These are phyloP conservation scores for Calendula officinalis DNA, from an alignment of 129 eudicot genomes.

Conservation along the genomic window DNA sequence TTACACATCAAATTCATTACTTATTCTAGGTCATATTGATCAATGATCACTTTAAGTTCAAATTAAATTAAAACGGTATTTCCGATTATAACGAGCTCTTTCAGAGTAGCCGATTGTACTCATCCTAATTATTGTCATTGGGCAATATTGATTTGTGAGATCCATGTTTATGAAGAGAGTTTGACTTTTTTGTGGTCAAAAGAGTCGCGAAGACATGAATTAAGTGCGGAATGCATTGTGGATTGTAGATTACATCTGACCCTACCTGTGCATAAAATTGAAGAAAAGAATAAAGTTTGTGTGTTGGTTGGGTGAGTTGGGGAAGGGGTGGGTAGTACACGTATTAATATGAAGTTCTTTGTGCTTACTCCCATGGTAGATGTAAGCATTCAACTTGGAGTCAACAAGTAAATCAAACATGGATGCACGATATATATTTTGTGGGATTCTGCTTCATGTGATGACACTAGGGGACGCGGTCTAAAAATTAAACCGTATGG, in stretches of 20 bases:
- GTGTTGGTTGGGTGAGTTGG: too few species aligned
- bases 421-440: conserved; percentile 6
- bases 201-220: conserved; percentile 59
- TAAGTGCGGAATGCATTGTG: conserved; percentile 79
- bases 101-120: too few species aligned
- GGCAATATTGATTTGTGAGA: background rate
- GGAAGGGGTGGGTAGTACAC: too few species aligned
- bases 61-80: too few species aligned
- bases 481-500: too few species aligned
- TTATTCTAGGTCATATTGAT: background rate
- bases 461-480: too few species aligned
- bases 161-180: background rate
- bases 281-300: too few species aligned
- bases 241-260: conserved; percentile 84
- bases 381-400: conserved; percentile 59
- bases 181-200: conserved; percentile 39
- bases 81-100: too few species aligned
- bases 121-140: background rate
- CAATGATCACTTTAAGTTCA: too few species aligned
- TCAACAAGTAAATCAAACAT: conserved; percentile 11
- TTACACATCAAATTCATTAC: background rate
- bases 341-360: conserved; percentile 28
- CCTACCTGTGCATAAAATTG: conserved; percentile 46
- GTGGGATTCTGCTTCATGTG: background rate
- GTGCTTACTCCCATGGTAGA: conserved; percentile 90